A percentile compares a stretch with the other conserved stretches of the same genome.
Evolutionary conservation across 2,329 filamentous ascomycete genomes (phyloP).

Genomic region (Clonostachys solani): DNA sequence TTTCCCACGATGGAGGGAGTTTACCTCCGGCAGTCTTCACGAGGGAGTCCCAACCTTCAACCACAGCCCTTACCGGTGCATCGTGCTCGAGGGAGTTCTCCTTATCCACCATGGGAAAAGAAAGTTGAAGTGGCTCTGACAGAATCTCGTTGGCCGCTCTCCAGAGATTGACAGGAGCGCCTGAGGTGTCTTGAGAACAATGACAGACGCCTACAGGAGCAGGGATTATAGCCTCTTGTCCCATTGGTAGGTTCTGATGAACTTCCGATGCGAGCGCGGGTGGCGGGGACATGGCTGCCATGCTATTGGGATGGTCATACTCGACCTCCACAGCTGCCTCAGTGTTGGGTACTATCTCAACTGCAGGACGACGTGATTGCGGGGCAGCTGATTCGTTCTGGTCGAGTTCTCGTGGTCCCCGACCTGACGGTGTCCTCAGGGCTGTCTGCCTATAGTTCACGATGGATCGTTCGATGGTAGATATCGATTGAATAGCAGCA

Average conservation of each 20-base stretch:
- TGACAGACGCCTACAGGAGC: neutral
- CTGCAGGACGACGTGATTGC: neutral
- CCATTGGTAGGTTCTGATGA: too few species aligned
- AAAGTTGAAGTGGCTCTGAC: neutral
- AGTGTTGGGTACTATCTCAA: too few species aligned
- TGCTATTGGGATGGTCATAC: neutral
- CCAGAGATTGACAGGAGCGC: neutral
- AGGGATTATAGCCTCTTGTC: neutral
- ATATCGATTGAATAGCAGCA: neutral
- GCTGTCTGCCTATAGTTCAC: neutral
- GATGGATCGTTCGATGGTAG: neutral
- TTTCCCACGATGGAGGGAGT: neutral
- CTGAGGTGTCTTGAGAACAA: neutral
- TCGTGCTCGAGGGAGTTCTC: neutral
- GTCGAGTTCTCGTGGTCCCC: neutral
- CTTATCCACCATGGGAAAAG: neutral
- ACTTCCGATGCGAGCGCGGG: neutral
- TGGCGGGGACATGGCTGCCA: neutral
- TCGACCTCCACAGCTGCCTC: too few species aligned
- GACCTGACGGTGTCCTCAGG: neutral
- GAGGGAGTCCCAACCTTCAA: neutral
- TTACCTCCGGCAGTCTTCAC: neutral
- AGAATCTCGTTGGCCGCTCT: neutral
- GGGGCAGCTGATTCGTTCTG: neutral
- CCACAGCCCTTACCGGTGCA: neutral